These are phyloP conservation scores for Chlorella vulgaris DNA, from an alignment of 139 green algal species.

Conservation along the genomic window DNA sequence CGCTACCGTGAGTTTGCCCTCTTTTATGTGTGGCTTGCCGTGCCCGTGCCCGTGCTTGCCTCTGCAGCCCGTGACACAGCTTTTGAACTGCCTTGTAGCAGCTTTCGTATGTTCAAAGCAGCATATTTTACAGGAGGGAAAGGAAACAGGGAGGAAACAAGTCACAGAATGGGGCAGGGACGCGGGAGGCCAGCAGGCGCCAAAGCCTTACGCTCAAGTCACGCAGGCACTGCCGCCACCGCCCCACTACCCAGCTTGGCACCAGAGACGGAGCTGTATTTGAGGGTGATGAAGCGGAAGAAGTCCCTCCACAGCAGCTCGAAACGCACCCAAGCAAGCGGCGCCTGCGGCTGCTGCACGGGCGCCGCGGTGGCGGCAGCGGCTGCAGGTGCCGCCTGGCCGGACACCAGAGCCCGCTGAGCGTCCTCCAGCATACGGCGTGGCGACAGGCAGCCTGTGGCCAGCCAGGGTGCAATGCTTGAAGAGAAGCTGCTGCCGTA, in stretches of 20 bases:
- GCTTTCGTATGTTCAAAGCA: too few relatives aligned
- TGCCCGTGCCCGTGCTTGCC: too few relatives aligned
- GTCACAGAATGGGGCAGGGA: too few relatives aligned
- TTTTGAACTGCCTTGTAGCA: too few relatives aligned
- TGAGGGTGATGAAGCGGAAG: slow-evolving; percentile 73
- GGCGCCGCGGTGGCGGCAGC: neutral
- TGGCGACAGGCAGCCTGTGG: slow-evolving; percentile 82
- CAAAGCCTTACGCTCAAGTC: too few relatives aligned
- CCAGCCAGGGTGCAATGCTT: slow-evolving; percentile 83
- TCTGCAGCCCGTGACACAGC: too few relatives aligned
- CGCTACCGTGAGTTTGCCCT: too few relatives aligned
- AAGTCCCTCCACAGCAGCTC: slow-evolving; percentile 90
- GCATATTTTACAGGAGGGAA: too few relatives aligned
- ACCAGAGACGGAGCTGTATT: slow-evolving; percentile 36
- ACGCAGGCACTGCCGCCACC: neutral
- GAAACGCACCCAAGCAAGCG: slow-evolving; percentile 76
- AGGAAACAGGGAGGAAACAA: too few relatives aligned
- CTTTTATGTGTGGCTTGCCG: too few relatives aligned
- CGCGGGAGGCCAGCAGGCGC: too few relatives aligned
- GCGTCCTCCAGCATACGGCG: slow-evolving; percentile 55
- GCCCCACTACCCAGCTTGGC: neutral
- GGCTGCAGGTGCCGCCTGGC: neutral
- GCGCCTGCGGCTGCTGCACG: neutral
- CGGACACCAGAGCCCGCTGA: slow-evolving; percentile 4
- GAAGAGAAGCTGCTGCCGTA: slow-evolving; percentile 63